phyloP scores from a whole-genome alignment of 2,329 filamentous ascomycete species.

The Colletotrichum sp. region DNA sequence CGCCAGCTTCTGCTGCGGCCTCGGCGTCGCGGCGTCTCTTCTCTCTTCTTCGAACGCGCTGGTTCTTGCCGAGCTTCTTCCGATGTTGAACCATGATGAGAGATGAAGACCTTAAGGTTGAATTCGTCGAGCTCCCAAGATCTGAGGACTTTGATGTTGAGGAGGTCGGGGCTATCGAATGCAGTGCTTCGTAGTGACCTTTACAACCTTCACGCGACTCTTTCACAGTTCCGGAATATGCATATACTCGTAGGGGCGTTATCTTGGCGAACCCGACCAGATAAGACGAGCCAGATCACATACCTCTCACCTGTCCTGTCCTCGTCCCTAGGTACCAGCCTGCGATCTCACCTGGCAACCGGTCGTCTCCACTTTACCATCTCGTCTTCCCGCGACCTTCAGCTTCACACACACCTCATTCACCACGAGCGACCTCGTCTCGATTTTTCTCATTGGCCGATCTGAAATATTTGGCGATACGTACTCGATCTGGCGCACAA shows the following conservation, averaged over 20 bases:
- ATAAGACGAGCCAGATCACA: too few species aligned
- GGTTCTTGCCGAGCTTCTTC: not conserved
- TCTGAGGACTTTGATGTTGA: too few species aligned
- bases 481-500: not conserved
- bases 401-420: not conserved
- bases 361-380: not conserved
- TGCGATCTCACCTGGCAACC: not conserved
- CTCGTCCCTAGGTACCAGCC: not conserved
- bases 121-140: too few species aligned
- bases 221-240: too few species aligned
- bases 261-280: too few species aligned
- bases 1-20: not conserved
- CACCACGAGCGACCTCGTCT: not conserved
- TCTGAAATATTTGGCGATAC: not conserved
- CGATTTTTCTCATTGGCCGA: not conserved
- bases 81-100: not conserved
- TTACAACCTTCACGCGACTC: too few species aligned
- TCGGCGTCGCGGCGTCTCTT: not conserved
- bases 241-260: too few species aligned
- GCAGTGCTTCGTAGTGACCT: too few species aligned
- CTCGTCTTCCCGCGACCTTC: not conserved
- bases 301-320: too few species aligned
- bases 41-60: fast-evolving
- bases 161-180: too few species aligned
- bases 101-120: too few species aligned